phyloP scores from a whole-genome alignment of 2,329 filamentous ascomycete genomes.

The Phialophora macrospora region DNA sequence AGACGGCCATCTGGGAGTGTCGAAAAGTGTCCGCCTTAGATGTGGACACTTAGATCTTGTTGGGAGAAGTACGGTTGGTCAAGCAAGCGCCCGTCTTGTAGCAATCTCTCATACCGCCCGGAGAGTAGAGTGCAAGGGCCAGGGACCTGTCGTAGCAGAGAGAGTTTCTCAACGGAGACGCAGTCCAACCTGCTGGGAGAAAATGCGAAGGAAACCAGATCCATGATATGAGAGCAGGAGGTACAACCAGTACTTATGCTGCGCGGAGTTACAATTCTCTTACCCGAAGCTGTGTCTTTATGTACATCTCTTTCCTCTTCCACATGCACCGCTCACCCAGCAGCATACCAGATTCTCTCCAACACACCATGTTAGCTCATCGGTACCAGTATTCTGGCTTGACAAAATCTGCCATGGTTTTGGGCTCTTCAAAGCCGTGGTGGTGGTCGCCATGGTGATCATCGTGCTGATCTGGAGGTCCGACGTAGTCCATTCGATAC shows the following conservation, averaged over 20 bases:
- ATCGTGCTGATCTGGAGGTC: slow-evolving; percentile 73
- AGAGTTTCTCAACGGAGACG: not conserved
- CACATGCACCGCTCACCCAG: not conserved
- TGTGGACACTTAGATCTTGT: not conserved
- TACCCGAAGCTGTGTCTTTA: not conserved
- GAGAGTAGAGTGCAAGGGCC: no score
- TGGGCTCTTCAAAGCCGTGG: slow-evolving; percentile 75
- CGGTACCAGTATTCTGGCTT: slow-evolving; percentile 89
- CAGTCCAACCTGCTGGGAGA: no score
- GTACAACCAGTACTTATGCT: not conserved
- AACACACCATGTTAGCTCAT: slow-evolving; percentile 40
- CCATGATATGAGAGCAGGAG: not conserved
- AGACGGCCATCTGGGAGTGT: not conserved
- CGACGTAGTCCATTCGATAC: slow-evolving; percentile 97
- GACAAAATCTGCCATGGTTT: slow-evolving; percentile 96
- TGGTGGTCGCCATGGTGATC: slow-evolving; percentile 59
- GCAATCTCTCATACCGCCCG: not conserved
- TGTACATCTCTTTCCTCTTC: not conserved
- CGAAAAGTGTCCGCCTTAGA: not conserved
- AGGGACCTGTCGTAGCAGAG: not conserved
- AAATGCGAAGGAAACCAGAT: not conserved
- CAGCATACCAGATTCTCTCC: not conserved
- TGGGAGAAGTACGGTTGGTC: not conserved
- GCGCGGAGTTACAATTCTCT: not conserved
- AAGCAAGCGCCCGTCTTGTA: not conserved